Evolutionary conservation across 1,284 basidiomycete genomes (phyloP), one percentile per base, ranked within the genome.

Genomic region (Stereum hirsutum): DNA sequence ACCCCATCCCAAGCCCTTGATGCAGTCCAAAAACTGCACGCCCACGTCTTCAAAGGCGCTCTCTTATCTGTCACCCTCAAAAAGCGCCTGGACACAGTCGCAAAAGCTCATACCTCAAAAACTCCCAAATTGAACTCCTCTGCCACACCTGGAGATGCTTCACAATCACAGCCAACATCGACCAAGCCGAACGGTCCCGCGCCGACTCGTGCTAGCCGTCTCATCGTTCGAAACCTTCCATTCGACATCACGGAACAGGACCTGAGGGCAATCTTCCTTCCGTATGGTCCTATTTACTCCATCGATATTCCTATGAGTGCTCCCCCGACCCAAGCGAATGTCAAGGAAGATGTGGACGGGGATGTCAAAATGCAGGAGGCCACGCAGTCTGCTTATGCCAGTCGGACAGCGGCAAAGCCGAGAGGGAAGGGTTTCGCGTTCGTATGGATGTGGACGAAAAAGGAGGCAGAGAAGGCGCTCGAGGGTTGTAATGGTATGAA

Each of bases 151-250:
- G 19, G 11, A 12, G 1, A 11, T 11, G 3, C 14, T 20, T 3
- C 34, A 3, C 5, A 5, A 11, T 31, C 28, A 4, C 4, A 15
- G 28, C 5, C 28, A 8, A 48, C 47, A 6, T 28, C 49, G 2
- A 23, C 48, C 6, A 45, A 50, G 17, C 69, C 59, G 60, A 63
- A 47, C 59, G 67, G 49, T 55, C 62, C 65, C 2, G 69, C 70
- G 1, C 80, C 81, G 0, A 81, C 67, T 50, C 76, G 83, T 46
- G 81, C 81, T 0, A 91, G 82, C 51, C 75, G 94, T 27, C 74
- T 98, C 40, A 96, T 99, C 54, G 75, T 99, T 23, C 81, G 95
- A 49, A 99, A 98, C 61, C 67, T 98, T 32, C 88, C 90, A 0
- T 97, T 74, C 50, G 66, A 89, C 66, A 75, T 86, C 23, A 84